phyloP scores from a whole-genome alignment of 257 asterid species.

The Solanum corneliomulleri region DNA sequence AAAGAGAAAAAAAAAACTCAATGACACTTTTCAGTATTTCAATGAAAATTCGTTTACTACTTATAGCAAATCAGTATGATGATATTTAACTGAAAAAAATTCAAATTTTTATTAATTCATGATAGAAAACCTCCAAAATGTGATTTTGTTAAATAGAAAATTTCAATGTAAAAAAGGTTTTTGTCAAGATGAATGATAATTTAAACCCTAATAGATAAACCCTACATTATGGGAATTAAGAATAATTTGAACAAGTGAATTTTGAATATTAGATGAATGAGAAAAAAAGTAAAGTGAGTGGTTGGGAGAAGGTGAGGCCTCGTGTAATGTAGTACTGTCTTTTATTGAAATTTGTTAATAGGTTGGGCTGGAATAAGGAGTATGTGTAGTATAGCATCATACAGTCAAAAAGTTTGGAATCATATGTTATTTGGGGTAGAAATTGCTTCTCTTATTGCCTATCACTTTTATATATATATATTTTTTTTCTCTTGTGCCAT shows the following conservation, averaged over 20 bases:
- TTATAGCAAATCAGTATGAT: too few relatives aligned
- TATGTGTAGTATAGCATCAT: not conserved
- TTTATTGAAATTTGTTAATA: not conserved
- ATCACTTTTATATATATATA: not conserved
- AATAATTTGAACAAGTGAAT: not conserved
- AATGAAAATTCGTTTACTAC: too few relatives aligned
- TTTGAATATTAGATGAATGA: not conserved
- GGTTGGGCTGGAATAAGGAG: not conserved
- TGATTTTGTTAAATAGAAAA: not conserved
- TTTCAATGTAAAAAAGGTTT: not conserved
- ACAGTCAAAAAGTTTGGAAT: not conserved
- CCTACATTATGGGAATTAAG: not conserved
- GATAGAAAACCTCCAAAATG: too few relatives aligned
- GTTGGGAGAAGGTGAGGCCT: not conserved
- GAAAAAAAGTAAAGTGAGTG: not conserved
- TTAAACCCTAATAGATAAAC: not conserved
- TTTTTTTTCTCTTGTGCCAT: not conserved
- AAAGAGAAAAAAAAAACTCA: too few relatives aligned
- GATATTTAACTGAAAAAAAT: too few relatives aligned
- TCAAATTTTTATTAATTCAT: too few relatives aligned
- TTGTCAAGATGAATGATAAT: not conserved
- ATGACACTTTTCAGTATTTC: too few relatives aligned
- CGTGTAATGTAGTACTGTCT: not conserved
- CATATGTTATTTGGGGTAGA: not conserved
- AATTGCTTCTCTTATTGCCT: not conserved